phyloP scores from a whole-genome alignment of 169 alveolate genomes.

The Cryptosporidium felis region DNA sequence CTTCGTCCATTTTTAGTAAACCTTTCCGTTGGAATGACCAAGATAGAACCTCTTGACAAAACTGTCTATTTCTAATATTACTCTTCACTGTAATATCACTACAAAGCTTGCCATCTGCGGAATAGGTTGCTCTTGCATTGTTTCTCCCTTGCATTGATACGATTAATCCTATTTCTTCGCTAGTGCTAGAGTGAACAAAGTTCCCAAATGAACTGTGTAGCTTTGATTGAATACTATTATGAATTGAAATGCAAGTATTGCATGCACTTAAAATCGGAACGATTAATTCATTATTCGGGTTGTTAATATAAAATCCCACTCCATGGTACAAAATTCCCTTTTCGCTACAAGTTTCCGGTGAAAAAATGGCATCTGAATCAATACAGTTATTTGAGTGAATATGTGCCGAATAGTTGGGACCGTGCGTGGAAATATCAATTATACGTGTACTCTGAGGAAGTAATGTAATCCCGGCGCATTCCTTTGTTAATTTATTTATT shows the following conservation, averaged over 20 bases:
- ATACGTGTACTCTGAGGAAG: constrained; percentile 16
- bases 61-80: neutral
- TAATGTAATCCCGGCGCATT: constrained; percentile 60
- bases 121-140: constrained; percentile 46
- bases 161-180: constrained; percentile 55
- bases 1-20: constrained; percentile 9
- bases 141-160: constrained; percentile 62
- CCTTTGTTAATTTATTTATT: constrained; percentile 20
- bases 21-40: constrained; percentile 67
- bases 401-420: neutral
- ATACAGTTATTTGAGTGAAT: constrained; percentile 26
- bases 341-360: constrained; percentile 7
- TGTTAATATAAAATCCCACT: constrained; percentile 10
- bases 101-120: constrained; percentile 51
- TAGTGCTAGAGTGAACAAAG: constrained; percentile 17
- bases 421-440: constrained; percentile 20
- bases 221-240: neutral
- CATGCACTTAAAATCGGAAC: constrained; percentile 43
- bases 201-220: constrained; percentile 9
- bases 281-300: constrained; percentile 3
- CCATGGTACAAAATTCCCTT: constrained; percentile 37
- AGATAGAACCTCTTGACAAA: constrained; percentile 15
- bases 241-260: constrained; percentile 24
- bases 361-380: constrained; percentile 42
- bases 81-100: neutral